These are phyloP conservation scores for Mikania micrantha DNA, from an alignment of 129 eudicot species.

Conservation along the genomic window DNA sequence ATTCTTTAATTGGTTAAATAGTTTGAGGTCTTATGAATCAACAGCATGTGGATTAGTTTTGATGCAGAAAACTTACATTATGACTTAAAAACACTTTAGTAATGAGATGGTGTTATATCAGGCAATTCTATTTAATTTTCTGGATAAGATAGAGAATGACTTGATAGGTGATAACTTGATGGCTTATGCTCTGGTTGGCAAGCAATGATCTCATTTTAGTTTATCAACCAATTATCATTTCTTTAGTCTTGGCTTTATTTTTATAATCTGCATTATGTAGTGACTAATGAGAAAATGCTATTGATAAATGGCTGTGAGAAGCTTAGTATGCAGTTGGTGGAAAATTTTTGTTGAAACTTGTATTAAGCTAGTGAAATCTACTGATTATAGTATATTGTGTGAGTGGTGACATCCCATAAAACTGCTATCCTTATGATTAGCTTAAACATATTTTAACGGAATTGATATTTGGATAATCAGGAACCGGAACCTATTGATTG, in stretches of 20 bases:
- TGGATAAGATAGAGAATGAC: not conserved
- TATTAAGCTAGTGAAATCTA: not conserved
- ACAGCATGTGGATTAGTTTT: not conserved
- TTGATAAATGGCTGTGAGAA: not conserved
- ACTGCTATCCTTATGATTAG: not conserved
- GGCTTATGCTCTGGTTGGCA: not conserved
- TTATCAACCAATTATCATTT: not conserved
- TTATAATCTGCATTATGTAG: not conserved
- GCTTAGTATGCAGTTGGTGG: not conserved
- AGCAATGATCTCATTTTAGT: not conserved
- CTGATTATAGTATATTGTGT: not conserved
- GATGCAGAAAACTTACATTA: not conserved
- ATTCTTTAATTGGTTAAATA: not conserved
- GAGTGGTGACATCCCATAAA: not conserved
- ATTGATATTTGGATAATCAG: conserved; percentile 30
- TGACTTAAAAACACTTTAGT: not conserved
- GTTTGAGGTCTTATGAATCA: not conserved
- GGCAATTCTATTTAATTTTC: not conserved
- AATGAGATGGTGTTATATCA: not conserved
- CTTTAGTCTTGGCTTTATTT: not conserved
- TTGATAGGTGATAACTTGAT: too few relatives aligned
- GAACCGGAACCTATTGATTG: conserved; percentile 92
- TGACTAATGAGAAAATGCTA: not conserved
- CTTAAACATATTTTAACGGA: not conserved
- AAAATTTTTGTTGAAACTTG: not conserved